Base-by-base conservation (phyloP, 1,284 basidiomycete genomes). In the Pseudozyma tsukubaensis region DNA sequence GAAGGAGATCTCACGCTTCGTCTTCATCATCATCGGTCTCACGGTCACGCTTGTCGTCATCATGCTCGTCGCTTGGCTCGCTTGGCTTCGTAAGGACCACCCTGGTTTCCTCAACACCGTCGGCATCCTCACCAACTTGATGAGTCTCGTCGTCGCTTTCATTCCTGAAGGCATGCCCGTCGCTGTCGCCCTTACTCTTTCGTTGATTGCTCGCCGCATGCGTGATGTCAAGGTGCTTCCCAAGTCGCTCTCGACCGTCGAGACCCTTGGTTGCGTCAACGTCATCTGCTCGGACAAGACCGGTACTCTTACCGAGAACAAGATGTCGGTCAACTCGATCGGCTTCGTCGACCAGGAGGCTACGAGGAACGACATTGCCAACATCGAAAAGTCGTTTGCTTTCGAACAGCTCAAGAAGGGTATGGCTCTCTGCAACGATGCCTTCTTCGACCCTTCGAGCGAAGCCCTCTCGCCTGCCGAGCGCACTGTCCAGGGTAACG, bases 241-340 rank as follows among this genome's bases (percentile, higher is more conserved):
- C 89, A 91, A 12, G 76, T 87, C 87, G 63, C 85, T 90, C 56
- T 87, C 89, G 50, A 89, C 89, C 0, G 88, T 89, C 70, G 91
- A 92, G 82, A 92, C 91, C 1, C 87, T 92, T 29, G 89, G 90
- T 0, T 85, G 87, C 1, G 87, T 90, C 51, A 91, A 90, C 0
- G 86, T 91, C 21, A 85, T 91, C 19, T 90, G 90, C 18, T 91
- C 90, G 5, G 91, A 92, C 82, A 92, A 92, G 85, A 92, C 91
- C 1, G 91, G 91, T 10, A 92, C 91, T 10, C 85, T 92, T 50
- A 92, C 91, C 12, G 85, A 89, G 49, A 91, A 91, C 81, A 63
- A 59, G 49, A 79, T 80, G 77, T 62, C 64, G 12, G 78, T 76
- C 64, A 66, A 86, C 85, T 80, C 89, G 89, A 80, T 75, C 43